Evolutionary conservation across 2,329 filamentous ascomycete genomes (phyloP), one percentile per base, ranked within the genome.

Genomic region (Aspergillus sp.): DNA sequence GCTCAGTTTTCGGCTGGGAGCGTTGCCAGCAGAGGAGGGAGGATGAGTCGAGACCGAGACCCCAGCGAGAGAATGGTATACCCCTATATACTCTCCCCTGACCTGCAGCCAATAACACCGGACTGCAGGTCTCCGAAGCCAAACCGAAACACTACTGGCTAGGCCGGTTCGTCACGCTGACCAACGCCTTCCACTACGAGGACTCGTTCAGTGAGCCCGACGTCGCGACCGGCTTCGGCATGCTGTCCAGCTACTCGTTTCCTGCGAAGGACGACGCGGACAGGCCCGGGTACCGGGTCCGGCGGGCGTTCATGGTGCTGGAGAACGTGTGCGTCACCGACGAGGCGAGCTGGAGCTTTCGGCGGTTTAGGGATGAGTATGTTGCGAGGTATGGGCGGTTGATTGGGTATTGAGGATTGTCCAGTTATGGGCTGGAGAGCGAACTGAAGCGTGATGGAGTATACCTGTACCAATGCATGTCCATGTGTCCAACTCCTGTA

Each of bases 261-360:
- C 39, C 35, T 24, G 31, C 34, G 11, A 19, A 28, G n/a, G 15
- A 35, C 7, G 39, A 41, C 27, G 35, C 26, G 20, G 39, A 39
- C 14, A 28, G 22, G 34, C 37, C 41, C 35, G 41, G 14, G 14
- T 53, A 35, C 26, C 50, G 55, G 16, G 44, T 45, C 16, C 53
- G 51, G 12, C 45, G 52, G 4, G 54, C 57, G 4, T 60, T 62
- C 33, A 47, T 49, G 38, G 46, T 55, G 5, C 35, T 64, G 12
- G 44, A 58, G 20, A 46, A 45, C 16, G 39, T 49, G 1, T 63
- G 60, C 39, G 25, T 42, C 19, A 58, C 58, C 0, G 43, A 49
- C 4, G 56, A 61, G 37, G 59, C 60, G 24, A 47, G 36, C 15
- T 37, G 32, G 11, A 62, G 59, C 37, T 42, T 63, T 30, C 32